Evolutionary conservation across 2,329 filamentous ascomycete species (phyloP), one percentile per base, ranked within the genome.

Genomic region (Colletotrichum agaves): DNA sequence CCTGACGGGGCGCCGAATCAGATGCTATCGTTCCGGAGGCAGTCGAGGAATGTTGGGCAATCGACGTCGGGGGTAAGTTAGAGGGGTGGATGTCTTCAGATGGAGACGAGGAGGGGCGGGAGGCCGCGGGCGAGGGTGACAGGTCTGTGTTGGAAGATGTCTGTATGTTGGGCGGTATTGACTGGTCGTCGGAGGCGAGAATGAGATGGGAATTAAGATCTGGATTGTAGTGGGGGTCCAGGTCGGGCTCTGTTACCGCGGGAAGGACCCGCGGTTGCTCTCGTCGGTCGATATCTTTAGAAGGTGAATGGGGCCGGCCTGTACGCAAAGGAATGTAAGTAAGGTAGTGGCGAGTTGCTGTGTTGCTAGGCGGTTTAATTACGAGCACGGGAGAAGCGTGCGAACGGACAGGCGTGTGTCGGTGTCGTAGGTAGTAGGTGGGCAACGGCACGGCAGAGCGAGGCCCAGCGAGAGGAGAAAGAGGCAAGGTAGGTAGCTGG

Each of bases 171-270:
- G 81, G 85, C 84, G 87, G 84, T 78, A 82, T 84, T 81, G 85
- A 79, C 85, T 87, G 86, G 84, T 85, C 80, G 89, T 90, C 90
- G 88, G 90, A 82, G 83, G 85, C 72, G 73, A 74, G 70, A 64
- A 74, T 72, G 75, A 75, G 73, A 72, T 71, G 74, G 73, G 75
- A 76, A 73, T 72, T 75, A 71, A 77, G 69, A 72, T 60, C 61
- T 56, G 61, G 53, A 61, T 74, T 72, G 72, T 74, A 76, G 72
- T 76, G 73, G 74, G 72, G 74, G 74, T 81, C 80, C 80, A 81
- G 78, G 73, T 78, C 79, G 79, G 74, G 75, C 76, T 77, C 73
- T 78, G 49, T 69, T 65, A 61, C 75, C 78, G 80, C 80, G 79
- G 79, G 72, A 72, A 70, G 69, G 71, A 68, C 77, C 80, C 78